A percentile compares a stretch with the other conserved stretches of the same genome.
phyloP scores from a whole-genome alignment of 129 eudicot species.

The Chrysanthemum lavandulifolium region DNA sequence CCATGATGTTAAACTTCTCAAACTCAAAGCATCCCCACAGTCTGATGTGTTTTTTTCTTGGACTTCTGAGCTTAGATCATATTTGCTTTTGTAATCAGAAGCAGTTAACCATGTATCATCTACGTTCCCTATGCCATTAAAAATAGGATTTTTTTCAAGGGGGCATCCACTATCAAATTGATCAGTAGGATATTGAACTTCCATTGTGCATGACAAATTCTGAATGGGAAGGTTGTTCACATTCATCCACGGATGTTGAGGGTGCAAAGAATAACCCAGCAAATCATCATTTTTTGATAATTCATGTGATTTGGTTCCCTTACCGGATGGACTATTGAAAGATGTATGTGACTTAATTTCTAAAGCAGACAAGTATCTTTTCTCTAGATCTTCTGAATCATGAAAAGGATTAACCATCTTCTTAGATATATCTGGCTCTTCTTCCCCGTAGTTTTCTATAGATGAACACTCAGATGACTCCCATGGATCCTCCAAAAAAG shows the following conservation, averaged over 20 bases:
- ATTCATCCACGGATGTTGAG: slow-evolving; percentile 14
- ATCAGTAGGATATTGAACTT: slow-evolving; percentile 28
- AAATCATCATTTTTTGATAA: slow-evolving; percentile 14
- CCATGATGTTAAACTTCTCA: slow-evolving; percentile 41
- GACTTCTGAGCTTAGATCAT: slow-evolving; percentile 8
- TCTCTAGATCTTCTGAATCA: slow-evolving; percentile 30
- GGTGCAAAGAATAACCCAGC: slow-evolving; percentile 11
- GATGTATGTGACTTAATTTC: slow-evolving; percentile 43
- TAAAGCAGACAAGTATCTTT: slow-evolving; percentile 65
- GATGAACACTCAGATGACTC: slow-evolving; percentile 78
- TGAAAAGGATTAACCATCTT: slow-evolving; percentile 28
- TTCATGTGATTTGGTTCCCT: slow-evolving; percentile 23
- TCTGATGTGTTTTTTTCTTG: neutral
- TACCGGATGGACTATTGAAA: slow-evolving; percentile 24
- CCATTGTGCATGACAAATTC: slow-evolving; percentile 28
- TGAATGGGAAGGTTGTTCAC: neutral
- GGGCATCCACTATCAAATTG: slow-evolving; percentile 31
- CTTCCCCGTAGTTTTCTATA: slow-evolving; percentile 49
- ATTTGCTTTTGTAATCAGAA: slow-evolving; percentile 18
- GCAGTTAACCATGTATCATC: slow-evolving; percentile 6
- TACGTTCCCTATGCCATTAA: slow-evolving; percentile 15
- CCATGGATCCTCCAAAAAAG: slow-evolving; percentile 45
- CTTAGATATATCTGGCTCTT: slow-evolving; percentile 43
- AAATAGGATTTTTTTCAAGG: slow-evolving; percentile 17
- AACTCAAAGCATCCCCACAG: slow-evolving; percentile 22